Conservation (phyloP, 139 green algal genomes). For the Haematococcus sp. region DNA sequence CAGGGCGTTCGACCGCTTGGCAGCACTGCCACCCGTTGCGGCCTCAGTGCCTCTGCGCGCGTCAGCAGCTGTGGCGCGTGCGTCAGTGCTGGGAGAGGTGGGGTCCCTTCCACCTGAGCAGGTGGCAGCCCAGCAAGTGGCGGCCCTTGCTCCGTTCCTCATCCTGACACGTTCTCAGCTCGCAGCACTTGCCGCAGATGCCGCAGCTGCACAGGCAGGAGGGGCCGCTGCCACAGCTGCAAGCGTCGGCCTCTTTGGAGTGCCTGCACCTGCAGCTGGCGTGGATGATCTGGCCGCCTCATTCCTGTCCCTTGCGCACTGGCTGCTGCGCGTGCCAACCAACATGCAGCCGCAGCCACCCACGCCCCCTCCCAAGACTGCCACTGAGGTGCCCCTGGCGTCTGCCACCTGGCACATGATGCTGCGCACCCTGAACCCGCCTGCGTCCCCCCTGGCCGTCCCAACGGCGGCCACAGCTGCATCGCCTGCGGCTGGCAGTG, state of each 20-base stretch:
- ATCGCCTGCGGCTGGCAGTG: too few species aligned
- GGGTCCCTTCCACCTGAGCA: conserved; percentile 2
- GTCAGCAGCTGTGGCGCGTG: background rate
- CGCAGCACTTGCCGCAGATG: too few species aligned
- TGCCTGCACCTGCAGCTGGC: background rate
- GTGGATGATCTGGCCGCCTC: conserved; percentile 12
- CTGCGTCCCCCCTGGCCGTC: background rate
- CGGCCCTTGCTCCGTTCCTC: conserved; percentile 12
- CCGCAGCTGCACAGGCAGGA: too few species aligned
- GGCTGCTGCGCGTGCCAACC: background rate
- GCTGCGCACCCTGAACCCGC: background rate
- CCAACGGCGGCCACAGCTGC: background rate
- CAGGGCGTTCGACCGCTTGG: background rate
- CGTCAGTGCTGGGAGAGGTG: conserved; percentile 6
- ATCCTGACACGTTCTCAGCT: background rate
- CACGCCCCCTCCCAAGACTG: background rate
- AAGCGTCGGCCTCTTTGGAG: background rate
- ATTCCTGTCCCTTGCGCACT: conserved; percentile 17
- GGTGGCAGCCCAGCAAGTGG: conserved; percentile 12
- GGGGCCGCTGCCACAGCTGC: too few species aligned
- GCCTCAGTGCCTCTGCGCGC: background rate
- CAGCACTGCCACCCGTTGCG: background rate
- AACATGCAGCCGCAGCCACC: conserved; percentile 1
- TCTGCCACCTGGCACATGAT: background rate
- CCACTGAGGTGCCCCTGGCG: background rate